Base-by-base conservation (phyloP, 768 basidiomycete genomes). In the Tulasnella calospora region DNA sequence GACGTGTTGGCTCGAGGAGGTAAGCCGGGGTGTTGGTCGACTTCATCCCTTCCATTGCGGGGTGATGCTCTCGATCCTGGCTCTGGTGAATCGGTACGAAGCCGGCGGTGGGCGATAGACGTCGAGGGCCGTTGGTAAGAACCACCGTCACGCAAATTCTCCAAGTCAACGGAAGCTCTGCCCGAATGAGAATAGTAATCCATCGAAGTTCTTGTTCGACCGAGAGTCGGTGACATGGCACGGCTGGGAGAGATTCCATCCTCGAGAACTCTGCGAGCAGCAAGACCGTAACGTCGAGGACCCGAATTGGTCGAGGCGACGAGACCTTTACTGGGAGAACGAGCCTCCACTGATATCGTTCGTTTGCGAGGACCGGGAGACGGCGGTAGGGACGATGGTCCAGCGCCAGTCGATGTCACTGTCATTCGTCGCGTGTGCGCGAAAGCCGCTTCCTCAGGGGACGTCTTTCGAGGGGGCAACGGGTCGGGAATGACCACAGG, bases 1-100 rank as follows among this genome's bases (percentile, higher is more conserved):
- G 77, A 78, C n/a, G 77, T 78, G n/a, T 73, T 57, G 46, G 77
- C 40, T 40, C 77, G 36, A 23, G 77, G 77, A 21, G 77, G 77
- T 19, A 69, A 35, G 35, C 19, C 23, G 7, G 23, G 23, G 35
- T 0, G 5, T 51, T 75, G 51, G 13, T 55, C 36, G 12, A 40
- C 38, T 7, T 71, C 41, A 30, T 44, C 67, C 61, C 69, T 41
- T 41, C 55, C 46, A 13, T 13, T 23, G 13, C 46, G 69, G 7
- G 69, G 40, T 33, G 71, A 78, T 6, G 12, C 30, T 17, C 61
- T 67, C 61, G 61, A 13, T 3, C 30, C 27, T n/a, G 70, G 19
- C 41, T 78, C 69, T 9, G 55, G 74, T 36, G 44, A 47, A 8
- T 75, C 51, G 5, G 55, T 46, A 10, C 70, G n/a, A 12, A 78